These are phyloP conservation scores for Graphilbum fragrans DNA, from an alignment of 2,329 filamentous ascomycete genomes.

Conservation along the genomic window DNA sequence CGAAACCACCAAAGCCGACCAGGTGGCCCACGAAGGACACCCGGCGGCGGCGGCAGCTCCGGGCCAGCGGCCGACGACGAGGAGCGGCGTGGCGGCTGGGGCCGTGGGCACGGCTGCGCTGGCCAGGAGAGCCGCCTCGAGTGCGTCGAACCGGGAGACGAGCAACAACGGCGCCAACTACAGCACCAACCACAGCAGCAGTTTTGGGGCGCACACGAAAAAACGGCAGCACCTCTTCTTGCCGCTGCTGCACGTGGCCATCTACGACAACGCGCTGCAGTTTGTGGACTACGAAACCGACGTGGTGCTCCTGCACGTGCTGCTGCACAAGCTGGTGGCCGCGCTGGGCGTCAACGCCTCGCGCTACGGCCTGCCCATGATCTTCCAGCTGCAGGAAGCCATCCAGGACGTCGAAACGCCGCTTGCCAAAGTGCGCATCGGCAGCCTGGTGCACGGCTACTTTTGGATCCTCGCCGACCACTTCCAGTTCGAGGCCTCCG, in stretches of 20 bases:
- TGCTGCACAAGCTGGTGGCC: slow-evolving; percentile 62
- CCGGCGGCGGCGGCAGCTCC: slow-evolving; percentile 15
- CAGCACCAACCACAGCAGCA: background rate
- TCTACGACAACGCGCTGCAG: slow-evolving; percentile 81
- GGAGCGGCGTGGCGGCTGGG: slow-evolving; percentile 15
- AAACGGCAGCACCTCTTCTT: slow-evolving; percentile 59
- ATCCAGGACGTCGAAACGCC: slow-evolving; percentile 55
- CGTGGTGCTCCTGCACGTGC: slow-evolving; percentile 62
- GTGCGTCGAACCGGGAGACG: slow-evolving; percentile 50
- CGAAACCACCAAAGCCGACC: slow-evolving; percentile 60
- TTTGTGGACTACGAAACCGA: slow-evolving; percentile 61
- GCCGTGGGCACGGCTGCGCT: slow-evolving; percentile 16
- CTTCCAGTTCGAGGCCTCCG: slow-evolving; percentile 62
- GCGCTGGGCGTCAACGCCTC: slow-evolving; percentile 74
- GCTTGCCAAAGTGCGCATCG: slow-evolving; percentile 63
- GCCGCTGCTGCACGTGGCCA: slow-evolving; percentile 67
- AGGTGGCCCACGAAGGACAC: slow-evolving; percentile 45
- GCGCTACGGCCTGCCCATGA: slow-evolving; percentile 73
- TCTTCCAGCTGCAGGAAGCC: slow-evolving; percentile 78
- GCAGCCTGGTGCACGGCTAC: slow-evolving; percentile 80
- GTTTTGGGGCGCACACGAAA: slow-evolving; percentile 18
- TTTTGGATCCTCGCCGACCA: slow-evolving; percentile 68
- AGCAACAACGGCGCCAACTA: slow-evolving; percentile 14
- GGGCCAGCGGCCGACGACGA: slow-evolving; percentile 29
- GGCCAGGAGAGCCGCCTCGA: slow-evolving; percentile 56